A percentile compares a stretch with the other conserved stretches of the same genome.
Evolutionary conservation across 148 eudicot genomes (phyloP).

Genomic region (Fagopyrum homotropicum): DNA sequence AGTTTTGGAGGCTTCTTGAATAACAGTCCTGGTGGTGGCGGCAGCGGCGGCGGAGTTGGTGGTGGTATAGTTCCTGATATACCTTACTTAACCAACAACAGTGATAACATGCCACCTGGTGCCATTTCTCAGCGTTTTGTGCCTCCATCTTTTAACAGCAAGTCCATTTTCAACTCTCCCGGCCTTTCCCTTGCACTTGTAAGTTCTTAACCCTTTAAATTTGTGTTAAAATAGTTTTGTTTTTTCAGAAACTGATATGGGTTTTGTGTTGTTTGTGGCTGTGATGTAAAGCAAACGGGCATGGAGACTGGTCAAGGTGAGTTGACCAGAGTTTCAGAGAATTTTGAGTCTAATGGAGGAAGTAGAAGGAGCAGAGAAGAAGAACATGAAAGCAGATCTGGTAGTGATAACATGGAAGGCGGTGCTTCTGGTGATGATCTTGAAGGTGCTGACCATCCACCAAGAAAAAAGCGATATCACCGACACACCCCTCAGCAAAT

Average conservation of each 20-base stretch:
- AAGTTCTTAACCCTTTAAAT: neutral
- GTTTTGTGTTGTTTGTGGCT: constrained; percentile 1
- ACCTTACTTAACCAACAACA: constrained; percentile 23
- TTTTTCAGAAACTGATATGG: neutral
- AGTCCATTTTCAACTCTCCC: constrained; percentile 75
- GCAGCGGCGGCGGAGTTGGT: constrained; percentile 26
- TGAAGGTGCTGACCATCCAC: neutral
- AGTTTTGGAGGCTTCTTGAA: constrained; percentile 95
- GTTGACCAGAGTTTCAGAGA: constrained; percentile 13
- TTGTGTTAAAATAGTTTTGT: neutral
- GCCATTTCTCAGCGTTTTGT: constrained; percentile 44
- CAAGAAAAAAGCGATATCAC: constrained; percentile 31
- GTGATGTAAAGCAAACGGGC: constrained; percentile 9
- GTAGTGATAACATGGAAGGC: constrained; percentile 9
- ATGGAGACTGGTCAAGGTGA: constrained; percentile 18
- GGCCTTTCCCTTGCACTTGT: constrained; percentile 96
- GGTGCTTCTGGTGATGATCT: constrained; percentile 11
- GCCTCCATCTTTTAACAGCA: constrained; percentile 40
- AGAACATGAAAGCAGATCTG: constrained; percentile 16
- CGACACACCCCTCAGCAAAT: constrained; percentile 77
- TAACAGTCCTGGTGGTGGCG: constrained; percentile 30
- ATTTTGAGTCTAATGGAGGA: neutral
- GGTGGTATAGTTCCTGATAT: constrained; percentile 43
- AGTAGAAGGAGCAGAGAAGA: constrained; percentile 14
- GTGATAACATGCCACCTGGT: constrained; percentile 44